Evolutionary conservation across 495 filamentous ascomycete genomes (phyloP).

Genomic region (Penicillium taxi): DNA sequence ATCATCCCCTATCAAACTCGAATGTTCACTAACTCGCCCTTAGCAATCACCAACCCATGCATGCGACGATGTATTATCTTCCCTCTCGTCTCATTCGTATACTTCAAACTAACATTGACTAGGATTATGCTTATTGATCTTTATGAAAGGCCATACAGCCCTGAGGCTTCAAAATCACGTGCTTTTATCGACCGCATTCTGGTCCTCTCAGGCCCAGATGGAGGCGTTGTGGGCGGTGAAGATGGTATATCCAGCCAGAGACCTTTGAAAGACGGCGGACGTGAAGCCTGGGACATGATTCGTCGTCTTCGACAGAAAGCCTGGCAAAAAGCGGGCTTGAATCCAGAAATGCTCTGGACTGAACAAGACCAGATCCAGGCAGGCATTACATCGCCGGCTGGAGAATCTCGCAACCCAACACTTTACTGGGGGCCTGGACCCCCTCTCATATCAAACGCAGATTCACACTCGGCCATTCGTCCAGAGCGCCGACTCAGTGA

Average conservation of each 20-base stretch:
- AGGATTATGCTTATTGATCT: constrained; percentile 51
- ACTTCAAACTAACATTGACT: neutral
- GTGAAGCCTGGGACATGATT: constrained; percentile 50
- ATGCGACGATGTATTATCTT: constrained; percentile 40
- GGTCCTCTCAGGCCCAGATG: constrained; percentile 44
- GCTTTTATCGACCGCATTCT: constrained; percentile 47
- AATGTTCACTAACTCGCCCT: constrained; percentile 1
- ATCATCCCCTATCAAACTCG: neutral
- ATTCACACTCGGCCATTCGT: neutral
- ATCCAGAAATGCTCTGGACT: constrained; percentile 41
- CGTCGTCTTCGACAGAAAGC: constrained; percentile 43
- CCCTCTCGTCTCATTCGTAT: neutral
- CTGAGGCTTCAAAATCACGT: constrained; percentile 41
- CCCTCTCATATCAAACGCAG: neutral
- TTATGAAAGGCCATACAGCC: constrained; percentile 42
- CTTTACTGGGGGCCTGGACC: constrained; percentile 10
- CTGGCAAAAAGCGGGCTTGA: constrained; percentile 43
- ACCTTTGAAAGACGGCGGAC: constrained; percentile 44
- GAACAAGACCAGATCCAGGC: constrained; percentile 40
- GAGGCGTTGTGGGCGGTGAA: constrained; percentile 44
- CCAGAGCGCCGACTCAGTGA: constrained; percentile 19
- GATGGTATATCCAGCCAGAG: constrained; percentile 40
- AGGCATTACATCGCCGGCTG: constrained; percentile 21
- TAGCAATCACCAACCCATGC: constrained; percentile 49
- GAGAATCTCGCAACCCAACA: constrained; percentile 11